Evolutionary conservation across 106 monocot genomes (phyloP), one percentile per base, ranked within the genome.

Genomic region (Phalaenopsis aphrodite): DNA sequence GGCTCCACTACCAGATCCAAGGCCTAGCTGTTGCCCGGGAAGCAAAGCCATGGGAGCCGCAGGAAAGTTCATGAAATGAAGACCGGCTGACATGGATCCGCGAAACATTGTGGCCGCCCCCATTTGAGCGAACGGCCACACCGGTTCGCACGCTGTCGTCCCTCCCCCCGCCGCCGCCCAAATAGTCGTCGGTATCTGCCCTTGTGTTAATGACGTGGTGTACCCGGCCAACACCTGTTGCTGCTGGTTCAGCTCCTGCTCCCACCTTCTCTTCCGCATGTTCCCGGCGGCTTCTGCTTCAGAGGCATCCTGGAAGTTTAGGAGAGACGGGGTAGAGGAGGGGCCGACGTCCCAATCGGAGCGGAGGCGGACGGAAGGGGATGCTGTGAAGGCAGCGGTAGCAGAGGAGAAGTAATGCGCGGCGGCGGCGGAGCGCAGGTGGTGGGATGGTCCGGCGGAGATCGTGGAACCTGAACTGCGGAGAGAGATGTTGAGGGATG

Each of bases 21-120:
- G 49, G 80, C 90, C 92, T 2, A 89, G 84, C 57, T 89, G 89
- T 77, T 83, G 82, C 46, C 78, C 75, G 4, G 89, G 87, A 43
- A 91, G 83, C 74, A 88, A 49, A 55, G 90, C 83, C 85, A 87
- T 83, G 5, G 84, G 82, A 0, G 74, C 43, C 5, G 89, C 74
- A 0, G 87, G 92, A 52, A 87, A 86, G 78, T 89, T 92, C 92
- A 92, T 92, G 83, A 95, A 93, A 77, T 96, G 96, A 38, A 96
- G 78, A 5, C 91, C 93, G 3, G 86, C 78, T 1, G 89, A 61
- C 67, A 88, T 61, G 47, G 86, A 79, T 5, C 93, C 95, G n/a
- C 91, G 76, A 64, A 91, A 87, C 88, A 90, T 84, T 4, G 87
- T n/a, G n/a, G 57, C 36, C 65, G 78, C 39, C 2, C 87, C 86